Conservation (phyloP, 2,329 filamentous ascomycete species). For the Epichloe elymi region DNA sequence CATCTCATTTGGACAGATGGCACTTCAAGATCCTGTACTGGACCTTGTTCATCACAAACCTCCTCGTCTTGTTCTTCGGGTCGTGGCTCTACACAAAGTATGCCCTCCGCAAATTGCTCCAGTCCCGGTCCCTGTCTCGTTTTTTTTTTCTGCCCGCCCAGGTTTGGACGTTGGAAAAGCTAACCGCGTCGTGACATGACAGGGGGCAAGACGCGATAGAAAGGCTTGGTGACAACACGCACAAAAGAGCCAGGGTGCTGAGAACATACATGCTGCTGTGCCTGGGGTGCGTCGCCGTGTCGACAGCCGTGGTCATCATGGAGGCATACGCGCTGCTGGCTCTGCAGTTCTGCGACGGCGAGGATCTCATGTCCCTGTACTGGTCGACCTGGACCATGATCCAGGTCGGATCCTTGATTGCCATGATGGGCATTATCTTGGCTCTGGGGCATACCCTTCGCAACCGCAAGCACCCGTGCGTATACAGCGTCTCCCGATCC, state of each 20-base stretch:
- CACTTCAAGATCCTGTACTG: conserved; percentile 35
- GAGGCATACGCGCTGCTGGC: conserved; percentile 41
- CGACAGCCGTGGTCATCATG: conserved; percentile 34
- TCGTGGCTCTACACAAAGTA: conserved; percentile 29
- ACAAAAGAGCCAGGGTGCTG: conserved; percentile 22
- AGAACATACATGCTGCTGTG: conserved; percentile 30
- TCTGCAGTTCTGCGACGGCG: conserved; percentile 46
- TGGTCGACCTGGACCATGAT: conserved; percentile 50
- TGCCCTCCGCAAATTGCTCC: conserved; percentile 8
- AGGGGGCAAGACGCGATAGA: conserved; percentile 26
- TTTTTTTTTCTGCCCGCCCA: neutral
- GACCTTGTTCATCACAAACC: conserved; percentile 29
- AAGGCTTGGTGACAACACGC: conserved; percentile 18
- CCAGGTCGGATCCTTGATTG: conserved; percentile 44
- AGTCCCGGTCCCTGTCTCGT: neutral
- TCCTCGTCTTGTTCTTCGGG: conserved; percentile 30
- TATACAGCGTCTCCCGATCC: conserved; percentile 1
- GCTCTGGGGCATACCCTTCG: conserved; percentile 36
- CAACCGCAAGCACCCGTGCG: conserved; percentile 38
- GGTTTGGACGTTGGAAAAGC: neutral
- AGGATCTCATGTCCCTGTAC: conserved; percentile 45
- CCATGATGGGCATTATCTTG: conserved; percentile 43
- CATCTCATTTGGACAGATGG: conserved; percentile 25
- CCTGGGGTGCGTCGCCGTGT: conserved; percentile 29
- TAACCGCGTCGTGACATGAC: neutral